A percentile compares a stretch with the other conserved stretches of the same genome.
These are phyloP conservation scores for Lichenothelia convexa DNA, from an alignment of 495 filamentous ascomycete genomes.

Conservation along the genomic window DNA sequence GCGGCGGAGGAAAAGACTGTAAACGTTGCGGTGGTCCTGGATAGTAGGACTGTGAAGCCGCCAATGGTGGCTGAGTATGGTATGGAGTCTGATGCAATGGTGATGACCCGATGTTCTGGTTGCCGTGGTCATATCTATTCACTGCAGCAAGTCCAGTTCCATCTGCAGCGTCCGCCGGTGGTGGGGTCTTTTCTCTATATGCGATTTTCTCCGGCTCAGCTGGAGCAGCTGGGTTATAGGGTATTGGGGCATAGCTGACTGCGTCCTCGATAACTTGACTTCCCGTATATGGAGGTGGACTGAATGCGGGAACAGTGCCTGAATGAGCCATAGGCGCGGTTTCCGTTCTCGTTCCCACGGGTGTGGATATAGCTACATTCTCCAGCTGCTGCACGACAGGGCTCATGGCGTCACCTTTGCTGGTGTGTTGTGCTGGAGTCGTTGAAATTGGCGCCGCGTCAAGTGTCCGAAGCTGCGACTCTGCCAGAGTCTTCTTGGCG, in stretches of 20 bases:
- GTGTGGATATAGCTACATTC: constrained; percentile 50
- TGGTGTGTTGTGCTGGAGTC: not conserved
- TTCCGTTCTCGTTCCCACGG: no score
- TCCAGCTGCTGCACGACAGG: constrained; percentile 74
- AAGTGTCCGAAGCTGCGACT: constrained; percentile 38
- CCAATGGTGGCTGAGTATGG: constrained; percentile 20
- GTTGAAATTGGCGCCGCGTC: constrained; percentile 26
- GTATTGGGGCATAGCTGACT: constrained; percentile 45
- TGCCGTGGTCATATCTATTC: constrained; percentile 41
- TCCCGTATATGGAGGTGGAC: constrained; percentile 19
- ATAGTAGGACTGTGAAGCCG: constrained; percentile 17
- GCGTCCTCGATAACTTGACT: constrained; percentile 26
- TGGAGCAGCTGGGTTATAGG: constrained; percentile 83
- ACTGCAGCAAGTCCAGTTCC: constrained; percentile 57
- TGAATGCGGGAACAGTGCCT: no score
- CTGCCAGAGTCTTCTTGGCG: constrained; percentile 38
- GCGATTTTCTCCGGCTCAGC: constrained; percentile 66
- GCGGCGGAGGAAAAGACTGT: constrained; percentile 13
- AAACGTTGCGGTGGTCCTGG: constrained; percentile 19
- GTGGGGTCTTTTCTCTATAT: constrained; percentile 79
- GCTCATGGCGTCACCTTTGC: constrained; percentile 41
- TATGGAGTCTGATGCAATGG: constrained; percentile 14
- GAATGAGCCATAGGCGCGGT: no score
- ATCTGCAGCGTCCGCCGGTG: constrained; percentile 49
- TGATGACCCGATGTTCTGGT: constrained; percentile 16